Conservation (phyloP, 805 yeast species). For the Babjeviella inositovora region DNA sequence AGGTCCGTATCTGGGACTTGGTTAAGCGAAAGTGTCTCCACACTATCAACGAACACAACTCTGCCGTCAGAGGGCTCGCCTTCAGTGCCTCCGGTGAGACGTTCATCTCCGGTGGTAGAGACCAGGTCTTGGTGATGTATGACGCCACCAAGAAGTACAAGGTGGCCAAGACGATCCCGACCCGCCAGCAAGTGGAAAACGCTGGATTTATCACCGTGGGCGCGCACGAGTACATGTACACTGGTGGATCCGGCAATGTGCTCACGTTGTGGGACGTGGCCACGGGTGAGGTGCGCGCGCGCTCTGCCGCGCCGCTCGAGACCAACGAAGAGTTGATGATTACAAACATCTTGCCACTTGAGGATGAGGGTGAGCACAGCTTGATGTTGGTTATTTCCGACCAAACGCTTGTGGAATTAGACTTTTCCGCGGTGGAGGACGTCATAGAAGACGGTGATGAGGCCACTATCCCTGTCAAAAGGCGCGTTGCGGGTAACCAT, state of each 20-base stretch:
- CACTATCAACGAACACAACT: conserved; percentile 53
- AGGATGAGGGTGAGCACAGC: conserved; percentile 11
- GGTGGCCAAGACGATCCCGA: conserved; percentile 52
- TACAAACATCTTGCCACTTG: conserved; percentile 32
- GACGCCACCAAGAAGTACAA: conserved; percentile 32
- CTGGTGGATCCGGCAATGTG: conserved; percentile 70
- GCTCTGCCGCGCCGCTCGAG: conserved; percentile 28
- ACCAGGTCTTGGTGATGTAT: conserved; percentile 54
- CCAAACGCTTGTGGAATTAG: conserved; percentile 55
- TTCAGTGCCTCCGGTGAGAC: conserved; percentile 34
- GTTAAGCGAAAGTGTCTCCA: conserved; percentile 58
- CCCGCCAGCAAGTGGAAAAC: conserved; percentile 56
- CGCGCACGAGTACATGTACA: conserved; percentile 24
- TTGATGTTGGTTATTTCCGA: conserved; percentile 57
- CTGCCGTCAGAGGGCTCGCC: conserved; percentile 77
- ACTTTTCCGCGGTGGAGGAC: conserved; percentile 11
- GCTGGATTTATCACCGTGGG: conserved; percentile 35
- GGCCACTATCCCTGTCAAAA: conserved; percentile 20
- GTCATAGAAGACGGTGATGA: conserved; percentile 9
- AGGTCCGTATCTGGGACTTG: conserved; percentile 42
- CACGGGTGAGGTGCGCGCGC: conserved; percentile 27
- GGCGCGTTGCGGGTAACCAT: conserved; percentile 79
- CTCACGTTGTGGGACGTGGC: conserved; percentile 47
- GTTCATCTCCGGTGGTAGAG: conserved; percentile 80
- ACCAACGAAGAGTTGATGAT: conserved; percentile 64